Conservation (phyloP, 1,139 yeast species). For the Candida glucosophila region DNA sequence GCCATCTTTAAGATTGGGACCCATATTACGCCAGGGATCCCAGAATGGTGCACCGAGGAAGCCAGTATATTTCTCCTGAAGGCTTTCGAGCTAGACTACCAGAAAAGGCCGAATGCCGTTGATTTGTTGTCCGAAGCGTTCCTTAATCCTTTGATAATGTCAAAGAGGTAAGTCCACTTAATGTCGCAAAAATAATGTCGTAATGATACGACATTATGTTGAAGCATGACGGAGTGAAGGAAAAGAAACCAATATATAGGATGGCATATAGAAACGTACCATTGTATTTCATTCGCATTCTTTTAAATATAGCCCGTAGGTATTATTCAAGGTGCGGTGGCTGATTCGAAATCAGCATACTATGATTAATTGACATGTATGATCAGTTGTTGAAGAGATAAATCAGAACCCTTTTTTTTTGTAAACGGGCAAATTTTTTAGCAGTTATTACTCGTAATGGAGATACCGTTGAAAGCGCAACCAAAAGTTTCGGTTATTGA, state of each 20-base stretch:
- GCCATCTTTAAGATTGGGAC: conserved; percentile 91
- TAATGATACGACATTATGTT: too few species aligned
- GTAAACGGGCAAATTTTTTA: too few species aligned
- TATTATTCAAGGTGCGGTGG: too few species aligned
- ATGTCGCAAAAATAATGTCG: background rate
- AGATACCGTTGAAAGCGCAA: conserved; percentile 35
- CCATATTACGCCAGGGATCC: conserved; percentile 66
- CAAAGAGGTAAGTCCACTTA: conserved; percentile 22
- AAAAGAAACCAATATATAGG: too few species aligned
- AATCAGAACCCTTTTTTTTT: too few species aligned
- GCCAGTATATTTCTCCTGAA: conserved; percentile 58
- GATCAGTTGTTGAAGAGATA: too few species aligned
- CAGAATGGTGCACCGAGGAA: conserved; percentile 64
- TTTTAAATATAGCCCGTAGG: too few species aligned
- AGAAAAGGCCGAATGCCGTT: conserved; percentile 64
- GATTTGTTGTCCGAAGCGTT: conserved; percentile 59
- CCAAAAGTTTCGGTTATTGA: conserved; percentile 35
- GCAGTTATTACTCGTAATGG: conserved; percentile 18
- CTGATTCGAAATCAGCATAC: too few species aligned
- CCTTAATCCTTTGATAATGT: conserved; percentile 42
- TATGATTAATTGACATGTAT: too few species aligned
- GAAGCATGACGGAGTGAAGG: too few species aligned
- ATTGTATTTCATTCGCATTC: too few species aligned
- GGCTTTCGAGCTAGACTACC: conserved; percentile 70
- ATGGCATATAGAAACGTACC: too few species aligned